These are phyloP conservation scores for Picea abies DNA, from an alignment of 83 land plant species.

Conservation along the genomic window DNA sequence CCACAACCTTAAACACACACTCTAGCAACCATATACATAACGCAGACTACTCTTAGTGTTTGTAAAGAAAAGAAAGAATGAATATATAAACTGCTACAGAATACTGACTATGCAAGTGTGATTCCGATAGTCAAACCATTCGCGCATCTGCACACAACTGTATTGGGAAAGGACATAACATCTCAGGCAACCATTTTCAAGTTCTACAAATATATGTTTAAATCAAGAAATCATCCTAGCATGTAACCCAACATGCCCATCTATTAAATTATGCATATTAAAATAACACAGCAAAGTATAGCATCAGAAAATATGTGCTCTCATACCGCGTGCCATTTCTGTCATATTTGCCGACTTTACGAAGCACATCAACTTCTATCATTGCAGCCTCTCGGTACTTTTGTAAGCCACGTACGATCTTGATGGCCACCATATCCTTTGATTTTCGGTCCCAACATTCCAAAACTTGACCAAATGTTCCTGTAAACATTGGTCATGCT, in stretches of 20 bases:
- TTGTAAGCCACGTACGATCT: slow-evolving; percentile 77
- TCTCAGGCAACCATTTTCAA: slow-evolving; percentile 39
- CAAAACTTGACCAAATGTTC: slow-evolving; percentile 94
- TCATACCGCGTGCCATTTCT: slow-evolving; percentile 72
- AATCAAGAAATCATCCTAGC: background rate
- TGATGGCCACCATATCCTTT: slow-evolving; percentile 85
- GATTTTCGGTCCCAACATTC: slow-evolving; percentile 88
- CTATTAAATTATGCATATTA: background rate
- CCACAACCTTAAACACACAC: slow-evolving; percentile 39
- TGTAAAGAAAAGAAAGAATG: background rate
- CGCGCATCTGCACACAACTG: slow-evolving; percentile 32
- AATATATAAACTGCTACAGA: background rate
- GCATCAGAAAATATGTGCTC: too few species aligned
- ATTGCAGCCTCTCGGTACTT: slow-evolving; percentile 96
- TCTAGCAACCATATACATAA: slow-evolving; percentile 13
- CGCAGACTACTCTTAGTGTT: background rate
- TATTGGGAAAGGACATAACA: slow-evolving; percentile 63
- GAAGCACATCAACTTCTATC: slow-evolving; percentile 94
- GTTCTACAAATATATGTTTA: background rate
- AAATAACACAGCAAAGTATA: background rate
- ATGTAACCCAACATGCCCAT: too few species aligned
- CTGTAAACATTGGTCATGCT: slow-evolving; percentile 27
- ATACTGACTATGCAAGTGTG: slow-evolving; percentile 28
- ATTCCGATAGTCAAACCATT: slow-evolving; percentile 31
- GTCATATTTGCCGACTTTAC: slow-evolving; percentile 75